Percentiles rank a stretch among this genome's conserved stretches.
Conservation (phyloP, 1,284 basidiomycete genomes). For the Ganoderma sp. region DNA sequence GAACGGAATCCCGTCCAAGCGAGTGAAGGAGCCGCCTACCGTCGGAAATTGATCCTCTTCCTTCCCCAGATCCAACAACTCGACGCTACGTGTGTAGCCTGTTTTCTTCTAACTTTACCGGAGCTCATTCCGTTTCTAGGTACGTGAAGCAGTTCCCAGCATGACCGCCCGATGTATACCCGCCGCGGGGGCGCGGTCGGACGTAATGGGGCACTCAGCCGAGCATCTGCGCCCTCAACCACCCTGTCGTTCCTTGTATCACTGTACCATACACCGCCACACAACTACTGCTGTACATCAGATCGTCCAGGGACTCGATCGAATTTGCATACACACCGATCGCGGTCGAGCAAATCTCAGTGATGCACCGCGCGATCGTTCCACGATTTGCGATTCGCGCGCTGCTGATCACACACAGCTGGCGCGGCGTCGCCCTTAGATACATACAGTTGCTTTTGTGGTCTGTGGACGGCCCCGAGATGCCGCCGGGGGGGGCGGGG, state of each 20-base stretch:
- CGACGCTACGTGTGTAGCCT: slow-evolving; percentile 84
- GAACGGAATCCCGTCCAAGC: slow-evolving; percentile 94
- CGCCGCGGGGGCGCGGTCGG: neutral
- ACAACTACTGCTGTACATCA: slow-evolving; percentile 26
- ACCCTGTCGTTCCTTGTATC: slow-evolving; percentile 23
- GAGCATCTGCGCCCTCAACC: neutral
- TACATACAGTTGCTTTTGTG: slow-evolving; percentile 14
- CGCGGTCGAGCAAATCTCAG: slow-evolving; percentile 28
- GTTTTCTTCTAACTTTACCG: too few relatives aligned
- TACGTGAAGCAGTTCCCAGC: slow-evolving; percentile 27
- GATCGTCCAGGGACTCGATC: slow-evolving; percentile 31
- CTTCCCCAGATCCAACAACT: slow-evolving; percentile 92
- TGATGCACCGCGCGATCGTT: slow-evolving; percentile 28
- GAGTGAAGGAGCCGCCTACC: slow-evolving; percentile 79
- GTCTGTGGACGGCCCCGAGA: neutral
- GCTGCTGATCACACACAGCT: slow-evolving; percentile 20
- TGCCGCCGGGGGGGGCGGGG: slow-evolving; percentile 11
- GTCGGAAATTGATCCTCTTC: slow-evolving; percentile 88
- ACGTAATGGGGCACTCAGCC: neutral
- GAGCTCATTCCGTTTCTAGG: slow-evolving; percentile 16
- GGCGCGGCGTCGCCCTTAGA: slow-evolving; percentile 16
- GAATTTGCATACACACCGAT: slow-evolving; percentile 28
- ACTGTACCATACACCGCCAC: slow-evolving; percentile 28
- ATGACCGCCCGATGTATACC: neutral
- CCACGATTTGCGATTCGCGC: slow-evolving; percentile 25